Conservation (phyloP, 116 monocot species). For the Posidonia oceanica region DNA sequence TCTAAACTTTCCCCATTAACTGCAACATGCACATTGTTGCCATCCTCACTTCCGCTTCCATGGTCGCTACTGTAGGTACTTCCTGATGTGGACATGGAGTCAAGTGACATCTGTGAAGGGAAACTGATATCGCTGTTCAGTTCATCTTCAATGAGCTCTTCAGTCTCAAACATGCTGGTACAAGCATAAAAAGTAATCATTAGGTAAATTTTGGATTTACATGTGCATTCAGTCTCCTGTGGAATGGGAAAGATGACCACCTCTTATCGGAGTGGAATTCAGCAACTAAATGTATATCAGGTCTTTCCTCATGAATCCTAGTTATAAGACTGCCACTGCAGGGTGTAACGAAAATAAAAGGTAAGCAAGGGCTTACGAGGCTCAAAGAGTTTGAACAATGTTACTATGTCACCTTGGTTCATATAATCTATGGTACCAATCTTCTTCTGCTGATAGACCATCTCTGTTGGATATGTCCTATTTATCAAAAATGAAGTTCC, state of each 20-base stretch:
- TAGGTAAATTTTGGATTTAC: not conserved
- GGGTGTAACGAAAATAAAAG: not conserved
- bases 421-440: conserved; percentile 41
- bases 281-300: conserved; percentile 30
- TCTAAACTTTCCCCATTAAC: conserved; percentile 23
- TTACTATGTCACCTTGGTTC: conserved; percentile 22
- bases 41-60: conserved; percentile 28
- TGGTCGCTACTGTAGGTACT: conserved; percentile 32
- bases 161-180: conserved; percentile 12
- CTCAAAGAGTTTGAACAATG: not conserved
- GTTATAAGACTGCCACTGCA: conserved; percentile 19
- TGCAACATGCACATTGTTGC: conserved; percentile 13
- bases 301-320: conserved; percentile 29
- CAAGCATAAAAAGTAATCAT: not conserved
- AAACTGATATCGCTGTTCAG: conserved; percentile 21
- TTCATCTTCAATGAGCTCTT: conserved; percentile 17
- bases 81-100: conserved; percentile 17
- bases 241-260: conserved; percentile 10
- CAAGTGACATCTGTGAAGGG: conserved; percentile 11
- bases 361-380: not conserved
- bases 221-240: not conserved
- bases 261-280: conserved; percentile 31
- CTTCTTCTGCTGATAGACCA: conserved; percentile 46
- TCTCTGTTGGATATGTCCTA: conserved; percentile 70
- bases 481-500: not conserved